Evolutionary conservation across 1,139 yeast species (phyloP), one percentile per base, ranked within the genome.

Genomic region (Suhomyces panamericanus): DNA sequence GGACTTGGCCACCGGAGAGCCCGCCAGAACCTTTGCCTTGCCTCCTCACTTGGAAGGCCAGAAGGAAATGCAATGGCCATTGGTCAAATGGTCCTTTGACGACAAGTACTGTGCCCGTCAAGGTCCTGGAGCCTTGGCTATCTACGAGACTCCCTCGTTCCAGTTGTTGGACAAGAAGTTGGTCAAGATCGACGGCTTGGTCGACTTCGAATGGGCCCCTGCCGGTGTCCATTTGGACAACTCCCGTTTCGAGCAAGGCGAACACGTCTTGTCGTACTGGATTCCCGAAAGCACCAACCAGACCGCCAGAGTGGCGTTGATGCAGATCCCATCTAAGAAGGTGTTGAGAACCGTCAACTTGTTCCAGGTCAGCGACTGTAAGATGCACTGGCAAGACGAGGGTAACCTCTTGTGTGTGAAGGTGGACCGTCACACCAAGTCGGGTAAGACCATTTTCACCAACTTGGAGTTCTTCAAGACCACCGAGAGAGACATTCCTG

Each of bases 181-280:
- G 56, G 75, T 90, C 60, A 88, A 87, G 69, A 79, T 90, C 56
- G 89, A 87, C 35, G 96, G 91, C 46, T 80, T 95, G 53, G 83
- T 83, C 58, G 97, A 91, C 67, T 93, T 95, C 62, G 96, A 90
- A 65, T 93, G 95, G 81, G 90, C 98, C 24, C 99, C 99, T 51
- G 83, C 93, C 32, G 86, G 86, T 52, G 87, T 89, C 38, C 75
- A 78, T 54, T 77, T 89, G 52, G 80, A 82, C 38, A 80, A 77
- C 54, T 72, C 79, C 44, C 79, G 72, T 52, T 63, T 59, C 40
- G 79, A 73, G 39, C 73, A 75, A n/a, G 77, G 80, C 32, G 85
- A 79, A 51, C 85, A 85, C 56, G 73, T 90, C 32, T 76, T 95
- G 57, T 85, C 96, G 35, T 93, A 86, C 74, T 95, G 99, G 99